Evolutionary conservation across 805 yeast species (phyloP).

Genomic region (Yamadazyma akitaensis): DNA sequence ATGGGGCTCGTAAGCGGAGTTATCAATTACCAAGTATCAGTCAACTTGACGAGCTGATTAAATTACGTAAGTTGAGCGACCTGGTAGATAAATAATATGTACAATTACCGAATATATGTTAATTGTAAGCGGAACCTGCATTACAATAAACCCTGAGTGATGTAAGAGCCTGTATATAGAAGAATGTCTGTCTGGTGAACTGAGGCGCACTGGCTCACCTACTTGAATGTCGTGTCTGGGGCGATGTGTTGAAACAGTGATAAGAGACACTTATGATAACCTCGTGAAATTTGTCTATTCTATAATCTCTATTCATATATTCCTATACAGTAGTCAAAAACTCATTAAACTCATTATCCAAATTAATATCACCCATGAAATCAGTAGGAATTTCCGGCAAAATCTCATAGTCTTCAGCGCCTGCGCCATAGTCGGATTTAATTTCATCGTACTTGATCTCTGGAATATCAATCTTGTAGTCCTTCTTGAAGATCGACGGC

Average conservation of each 20-base stretch:
- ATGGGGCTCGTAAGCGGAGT: not conserved
- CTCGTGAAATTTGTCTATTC: not conserved
- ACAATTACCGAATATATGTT: not conserved
- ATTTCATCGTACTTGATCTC: not conserved
- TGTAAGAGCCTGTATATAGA: no score
- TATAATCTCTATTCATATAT: not conserved
- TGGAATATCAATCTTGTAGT: slow-evolving; percentile 8
- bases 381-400: slow-evolving; percentile 1
- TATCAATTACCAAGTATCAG: slow-evolving; percentile 8
- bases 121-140: not conserved
- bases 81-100: not conserved
- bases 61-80: slow-evolving; percentile 2
- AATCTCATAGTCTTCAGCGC: not conserved
- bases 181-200: no score
- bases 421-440: not conserved
- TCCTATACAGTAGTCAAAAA: slow-evolving; percentile 13
- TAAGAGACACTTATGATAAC: no score
- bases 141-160: not conserved
- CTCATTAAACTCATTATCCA: slow-evolving; percentile 12
- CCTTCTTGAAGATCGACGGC: slow-evolving; percentile 7
- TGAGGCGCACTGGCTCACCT: no score
- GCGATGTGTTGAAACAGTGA: no score
- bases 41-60: slow-evolving; percentile 8
- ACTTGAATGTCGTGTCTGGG: no score
- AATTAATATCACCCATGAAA: slow-evolving; percentile 3